Percentiles rank a stretch among this genome's conserved stretches.
Evolutionary conservation across 768 basidiomycete species (phyloP).

Genomic region (Xerocomellus amylosporus): DNA sequence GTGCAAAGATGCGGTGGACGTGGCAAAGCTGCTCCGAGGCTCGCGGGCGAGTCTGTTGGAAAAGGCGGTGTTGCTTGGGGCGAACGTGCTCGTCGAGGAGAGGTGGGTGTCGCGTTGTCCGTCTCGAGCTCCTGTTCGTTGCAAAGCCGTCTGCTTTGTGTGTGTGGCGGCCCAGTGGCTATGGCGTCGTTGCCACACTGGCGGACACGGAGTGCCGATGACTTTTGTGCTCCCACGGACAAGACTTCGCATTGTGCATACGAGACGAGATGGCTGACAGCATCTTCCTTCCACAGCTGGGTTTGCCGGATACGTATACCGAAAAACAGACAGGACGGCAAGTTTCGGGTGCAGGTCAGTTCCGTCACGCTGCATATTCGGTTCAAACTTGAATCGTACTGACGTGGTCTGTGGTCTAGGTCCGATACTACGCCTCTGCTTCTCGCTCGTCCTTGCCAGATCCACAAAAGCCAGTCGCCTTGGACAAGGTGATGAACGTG

Average conservation of each 20-base stretch:
- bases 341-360: slow-evolving; percentile 61
- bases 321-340: slow-evolving; percentile 46
- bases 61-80: slow-evolving; percentile 47
- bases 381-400: neutral
- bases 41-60: slow-evolving; percentile 52
- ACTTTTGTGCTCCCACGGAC: neutral
- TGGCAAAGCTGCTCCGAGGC: slow-evolving; percentile 52
- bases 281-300: slow-evolving; percentile 46
- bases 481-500: slow-evolving; percentile 58
- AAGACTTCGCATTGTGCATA: no score
- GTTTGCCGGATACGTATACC: slow-evolving; percentile 55
- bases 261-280: slow-evolving; percentile 3
- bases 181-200: neutral
- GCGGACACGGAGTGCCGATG: neutral
- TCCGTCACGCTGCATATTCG: neutral
- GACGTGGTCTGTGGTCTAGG: slow-evolving; percentile 42
- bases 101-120: slow-evolving; percentile 44
- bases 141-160: neutral
- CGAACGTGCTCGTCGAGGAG: slow-evolving; percentile 66
- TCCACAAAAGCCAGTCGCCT: slow-evolving; percentile 58
- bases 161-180: neutral
- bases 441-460: slow-evolving; percentile 51
- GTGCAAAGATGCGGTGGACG: slow-evolving; percentile 63
- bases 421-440: slow-evolving; percentile 60
- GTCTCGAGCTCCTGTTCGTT: neutral